phyloP scores from a whole-genome alignment of 352 stramenopile species.

The Blastocystis sp. region DNA sequence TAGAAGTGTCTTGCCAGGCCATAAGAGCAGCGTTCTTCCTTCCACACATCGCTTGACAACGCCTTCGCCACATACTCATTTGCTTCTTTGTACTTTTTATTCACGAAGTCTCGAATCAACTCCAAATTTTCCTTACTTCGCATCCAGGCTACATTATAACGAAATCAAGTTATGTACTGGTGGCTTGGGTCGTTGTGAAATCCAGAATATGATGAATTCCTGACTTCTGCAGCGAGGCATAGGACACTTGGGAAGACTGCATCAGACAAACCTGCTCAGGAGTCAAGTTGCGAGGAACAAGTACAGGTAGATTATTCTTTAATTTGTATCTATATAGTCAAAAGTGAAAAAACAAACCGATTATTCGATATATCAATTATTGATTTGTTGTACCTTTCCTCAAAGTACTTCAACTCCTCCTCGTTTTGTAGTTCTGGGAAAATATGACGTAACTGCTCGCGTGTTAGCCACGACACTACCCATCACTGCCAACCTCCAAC shows the following conservation, averaged over 20 bases:
- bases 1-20: neutral
- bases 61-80: neutral
- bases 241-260: neutral
- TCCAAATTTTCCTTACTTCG: constrained; percentile 51
- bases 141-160: neutral
- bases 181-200: neutral
- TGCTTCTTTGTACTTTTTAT: neutral
- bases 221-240: neutral
- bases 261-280: constrained; percentile 35
- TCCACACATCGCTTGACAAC: neutral
- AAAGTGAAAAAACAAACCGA: neutral
- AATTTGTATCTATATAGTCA: constrained; percentile 23
- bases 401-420: neutral
- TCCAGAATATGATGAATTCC: neutral
- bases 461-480: neutral
- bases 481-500: neutral
- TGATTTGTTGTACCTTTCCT: constrained; percentile 30
- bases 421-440: constrained; percentile 26
- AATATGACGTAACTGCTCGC: constrained; percentile 14
- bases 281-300: constrained; percentile 19
- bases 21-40: neutral
- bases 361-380: constrained; percentile 8
- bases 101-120: constrained; percentile 10
- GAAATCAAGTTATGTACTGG: neutral
- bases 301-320: neutral